Evolutionary conservation across 257 asterid genomes (phyloP).

Genomic region (Leptodermis oblonga): DNA sequence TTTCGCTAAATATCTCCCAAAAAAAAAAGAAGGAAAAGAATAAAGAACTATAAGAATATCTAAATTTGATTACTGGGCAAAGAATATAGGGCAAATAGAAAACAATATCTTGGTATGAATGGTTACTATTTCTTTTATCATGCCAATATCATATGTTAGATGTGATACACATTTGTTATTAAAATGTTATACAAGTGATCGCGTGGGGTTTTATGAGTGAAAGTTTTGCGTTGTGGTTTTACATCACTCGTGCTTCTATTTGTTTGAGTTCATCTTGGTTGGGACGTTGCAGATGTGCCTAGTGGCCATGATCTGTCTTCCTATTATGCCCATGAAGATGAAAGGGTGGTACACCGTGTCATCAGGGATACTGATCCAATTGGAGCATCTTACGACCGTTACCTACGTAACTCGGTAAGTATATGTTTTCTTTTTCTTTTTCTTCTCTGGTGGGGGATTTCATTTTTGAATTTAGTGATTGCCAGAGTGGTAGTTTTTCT

Average conservation of each 20-base stretch:
- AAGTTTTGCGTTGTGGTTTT: neutral
- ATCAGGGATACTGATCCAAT: constrained; percentile 62
- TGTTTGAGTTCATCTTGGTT: neutral
- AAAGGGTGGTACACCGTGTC: constrained; percentile 42
- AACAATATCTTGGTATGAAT: neutral
- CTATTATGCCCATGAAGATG: constrained; percentile 45
- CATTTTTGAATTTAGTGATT: constrained; percentile 8
- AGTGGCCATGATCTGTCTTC: constrained; percentile 45
- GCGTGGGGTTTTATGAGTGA: neutral
- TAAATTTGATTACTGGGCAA: neutral
- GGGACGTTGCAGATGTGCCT: constrained; percentile 43
- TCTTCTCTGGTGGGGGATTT: no score
- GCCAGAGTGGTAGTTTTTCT: constrained; percentile 1
- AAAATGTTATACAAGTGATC: neutral
- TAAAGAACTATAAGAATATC: no score
- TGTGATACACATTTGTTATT: neutral
- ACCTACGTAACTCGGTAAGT: constrained; percentile 64
- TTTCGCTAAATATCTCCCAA: no score
- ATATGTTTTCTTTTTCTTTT: neutral
- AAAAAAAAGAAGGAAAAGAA: no score
- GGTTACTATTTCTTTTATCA: neutral
- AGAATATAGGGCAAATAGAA: neutral
- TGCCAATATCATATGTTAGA: no score
- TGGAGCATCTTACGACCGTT: constrained; percentile 80
- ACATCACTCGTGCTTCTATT: neutral